Evolutionary conservation across 257 asterid genomes (phyloP).

Genomic region (Jacaranda copaia): DNA sequence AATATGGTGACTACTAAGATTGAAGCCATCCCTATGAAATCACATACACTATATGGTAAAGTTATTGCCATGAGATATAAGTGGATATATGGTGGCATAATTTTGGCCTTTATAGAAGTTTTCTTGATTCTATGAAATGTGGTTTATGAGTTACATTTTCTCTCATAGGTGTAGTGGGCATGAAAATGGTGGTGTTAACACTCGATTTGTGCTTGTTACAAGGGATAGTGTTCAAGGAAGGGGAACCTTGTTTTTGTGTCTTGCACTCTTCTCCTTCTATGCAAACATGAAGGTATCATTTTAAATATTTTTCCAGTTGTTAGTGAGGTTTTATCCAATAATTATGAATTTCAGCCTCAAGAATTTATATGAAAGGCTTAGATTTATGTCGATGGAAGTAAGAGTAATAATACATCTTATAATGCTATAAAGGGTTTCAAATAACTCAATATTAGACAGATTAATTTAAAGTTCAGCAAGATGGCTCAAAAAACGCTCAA

Average conservation of each 20-base stretch:
- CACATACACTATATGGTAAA: neutral
- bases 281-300: too few species aligned
- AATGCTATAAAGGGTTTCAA: too few species aligned
- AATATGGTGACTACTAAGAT: slow-evolving; percentile 30
- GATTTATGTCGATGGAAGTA: too few species aligned
- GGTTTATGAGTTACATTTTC: slow-evolving; percentile 8
- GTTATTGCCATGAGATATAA: slow-evolving; percentile 28
- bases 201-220: slow-evolving; percentile 39
- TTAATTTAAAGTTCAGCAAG: too few species aligned
- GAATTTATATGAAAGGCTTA: too few species aligned
- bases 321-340: too few species aligned
- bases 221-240: slow-evolving; percentile 37
- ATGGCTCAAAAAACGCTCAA: too few species aligned
- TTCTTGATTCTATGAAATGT: neutral
- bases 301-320: too few species aligned
- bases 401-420: too few species aligned
- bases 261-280: slow-evolving; percentile 1
- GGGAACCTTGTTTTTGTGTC: slow-evolving; percentile 6
- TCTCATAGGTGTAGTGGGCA: neutral
- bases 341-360: too few species aligned
- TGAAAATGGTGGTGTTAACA: slow-evolving; percentile 29
- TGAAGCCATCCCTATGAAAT: slow-evolving; percentile 25
- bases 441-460: too few species aligned
- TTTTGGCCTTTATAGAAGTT: neutral
- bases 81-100: neutral